Evolutionary conservation across 176 grass and related monocot species (phyloP), one percentile per base, ranked within the genome.

Genomic region (Areca catechu): DNA sequence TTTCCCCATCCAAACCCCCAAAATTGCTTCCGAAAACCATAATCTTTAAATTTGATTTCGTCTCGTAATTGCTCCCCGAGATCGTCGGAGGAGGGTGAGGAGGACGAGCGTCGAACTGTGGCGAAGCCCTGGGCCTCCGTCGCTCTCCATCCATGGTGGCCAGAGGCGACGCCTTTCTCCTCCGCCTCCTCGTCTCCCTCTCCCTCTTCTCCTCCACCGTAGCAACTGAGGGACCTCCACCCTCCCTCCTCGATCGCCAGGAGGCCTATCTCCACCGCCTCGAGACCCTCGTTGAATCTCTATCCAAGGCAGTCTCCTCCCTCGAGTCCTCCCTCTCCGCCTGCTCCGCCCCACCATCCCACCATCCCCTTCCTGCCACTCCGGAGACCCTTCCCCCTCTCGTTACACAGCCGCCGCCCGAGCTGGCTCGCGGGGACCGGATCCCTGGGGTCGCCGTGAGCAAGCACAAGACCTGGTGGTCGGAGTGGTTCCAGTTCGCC

Each of bases 401-500:
- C 19, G 55, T 56, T 19, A 5, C 58, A 1, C 58, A 37, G 5
- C 59, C 19, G 16, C 49, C 5, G 19, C 22, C n/a, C 30, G 48
- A 15, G 15, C 27, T 1, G 19, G 20, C 1, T 58, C 61, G 3
- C 22, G 70, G 18, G 61, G 73, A 28, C 27, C 27, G 27, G 27
- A 28, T 5, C 53, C 56, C 72, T 56, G 69, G 66, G 3, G 73
- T 89, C 23, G 77, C 77, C 2, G 83, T 96, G 17, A 83, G 83
- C 3, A 90, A 87, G 80, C 76, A 77, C 6, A 66, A 71, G n/a
- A 79, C 91, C 0, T 69, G 75, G 54, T 96, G 86, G 83, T 76
- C 80, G 10, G 91, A 96, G 77, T 58, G 91, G 22, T 90, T 96
- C 62, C 51, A 74, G 21, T 96, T 96, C 71, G 53, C 74, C 3